Evolutionary conservation across 495 filamentous ascomycete genomes (phyloP), one percentile per base, ranked within the genome.

Genomic region (Elasticomyces elasticus): DNA sequence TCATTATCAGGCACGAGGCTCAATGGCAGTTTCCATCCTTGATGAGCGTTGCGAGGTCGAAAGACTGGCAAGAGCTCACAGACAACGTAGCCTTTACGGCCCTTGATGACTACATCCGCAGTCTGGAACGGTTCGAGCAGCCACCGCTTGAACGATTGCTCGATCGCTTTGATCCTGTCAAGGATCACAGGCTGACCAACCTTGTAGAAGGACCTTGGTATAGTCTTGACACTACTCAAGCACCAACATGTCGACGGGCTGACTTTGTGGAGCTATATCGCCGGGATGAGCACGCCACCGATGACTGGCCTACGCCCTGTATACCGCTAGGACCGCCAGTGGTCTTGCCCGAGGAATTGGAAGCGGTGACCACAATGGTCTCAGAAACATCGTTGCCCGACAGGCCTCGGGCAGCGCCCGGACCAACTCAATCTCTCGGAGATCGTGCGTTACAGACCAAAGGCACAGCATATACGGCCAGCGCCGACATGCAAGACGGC

Each of bases 1-100:
- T 71, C 3, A 55, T 66, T 17, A 58, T 73, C n/a, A 62, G 71
- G 13, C 68, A 72, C 47, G 71, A 72, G 62, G 66, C 70, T n/a
- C 71, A 73, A 35, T 72, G 69, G 70, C 57, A 59, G 13, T 55
- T 72, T 22, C 67, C 66, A 2, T 41, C 55, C 6, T 41, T 71
- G 0, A 71, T 59, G 58, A 52, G 67, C 22, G 30, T 63, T 46
- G 65, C 65, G 1, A 49, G 38, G 19, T 15, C 46, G n/a, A 45
- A 47, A 26, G 41, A 46, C n/a, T 70, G 68, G 65, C 43, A n/a
- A 6, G 41, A 26, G 7, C 55, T 72, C 20, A 58, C 54, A 2
- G 57, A 55, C 1, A 68, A 69, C 58, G 57, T 60, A 4, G 62
- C 66, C 4, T 65, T 71, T 26, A 46, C 27, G 15, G 56, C 62